A percentile compares a stretch with the other conserved stretches of the same genome.
Conservation (phyloP, 495 filamentous ascomycete species). For the Tuber microsphaerosporum region DNA sequence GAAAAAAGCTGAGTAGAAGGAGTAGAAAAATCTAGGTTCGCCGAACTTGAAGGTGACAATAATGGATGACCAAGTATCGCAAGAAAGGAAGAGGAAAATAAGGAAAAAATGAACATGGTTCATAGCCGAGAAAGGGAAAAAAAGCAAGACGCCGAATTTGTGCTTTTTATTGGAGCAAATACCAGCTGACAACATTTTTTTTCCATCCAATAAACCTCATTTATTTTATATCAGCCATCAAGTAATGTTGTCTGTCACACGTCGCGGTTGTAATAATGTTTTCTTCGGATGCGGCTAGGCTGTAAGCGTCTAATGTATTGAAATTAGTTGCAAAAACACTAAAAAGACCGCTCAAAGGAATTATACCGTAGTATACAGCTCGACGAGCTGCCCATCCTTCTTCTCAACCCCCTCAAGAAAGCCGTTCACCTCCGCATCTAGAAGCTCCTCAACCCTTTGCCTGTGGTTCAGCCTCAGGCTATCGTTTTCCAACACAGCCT, state of each 20-base stretch:
- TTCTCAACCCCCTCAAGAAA: conserved; percentile 26
- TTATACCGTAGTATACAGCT: conserved; percentile 25
- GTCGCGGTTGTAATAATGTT: conserved; percentile 10
- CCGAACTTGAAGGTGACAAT: background rate
- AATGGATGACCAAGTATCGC: conserved; percentile 5
- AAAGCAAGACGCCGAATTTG: conserved; percentile 16
- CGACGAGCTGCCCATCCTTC: conserved; percentile 20
- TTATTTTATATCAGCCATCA: background rate
- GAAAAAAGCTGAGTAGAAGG: conserved; percentile 7
- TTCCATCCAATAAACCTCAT: background rate
- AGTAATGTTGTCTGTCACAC: conserved; percentile 4
- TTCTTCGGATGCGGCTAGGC: conserved; percentile 5
- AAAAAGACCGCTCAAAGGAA: background rate
- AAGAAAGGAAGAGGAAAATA: conserved; percentile 10
- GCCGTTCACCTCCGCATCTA: conserved; percentile 21
- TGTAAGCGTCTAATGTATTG: conserved; percentile 6
- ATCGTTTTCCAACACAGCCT: conserved; percentile 21
- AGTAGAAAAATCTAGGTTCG: conserved; percentile 31
- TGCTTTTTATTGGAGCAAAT: conserved; percentile 19
- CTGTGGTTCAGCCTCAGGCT: conserved; percentile 27
- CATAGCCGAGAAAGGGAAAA: background rate
- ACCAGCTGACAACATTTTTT: conserved; percentile 6
- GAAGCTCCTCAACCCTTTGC: conserved; percentile 26
- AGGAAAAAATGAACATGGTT: background rate
- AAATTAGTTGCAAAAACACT: background rate